Conservation (phyloP, 2,329 filamentous ascomycete species). For the Xylaria digitata region DNA sequence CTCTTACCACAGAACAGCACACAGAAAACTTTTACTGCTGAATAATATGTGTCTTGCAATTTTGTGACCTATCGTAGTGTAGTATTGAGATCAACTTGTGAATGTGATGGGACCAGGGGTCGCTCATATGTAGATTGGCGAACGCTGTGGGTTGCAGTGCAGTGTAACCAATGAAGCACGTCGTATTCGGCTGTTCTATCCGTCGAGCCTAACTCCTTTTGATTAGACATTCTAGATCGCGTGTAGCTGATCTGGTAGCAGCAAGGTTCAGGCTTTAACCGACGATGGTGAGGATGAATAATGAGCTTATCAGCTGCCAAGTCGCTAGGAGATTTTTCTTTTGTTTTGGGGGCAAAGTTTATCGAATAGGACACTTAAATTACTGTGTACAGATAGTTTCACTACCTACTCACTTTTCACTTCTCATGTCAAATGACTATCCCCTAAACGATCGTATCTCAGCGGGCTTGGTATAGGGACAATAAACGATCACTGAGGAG, state of each 20-base stretch:
- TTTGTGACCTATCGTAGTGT: no score
- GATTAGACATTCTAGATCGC: neutral
- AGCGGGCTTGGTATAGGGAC: neutral
- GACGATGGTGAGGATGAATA: neutral
- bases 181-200: constrained; percentile 10
- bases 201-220: constrained; percentile 1
- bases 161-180: neutral
- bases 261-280: neutral
- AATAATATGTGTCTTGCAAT: no score
- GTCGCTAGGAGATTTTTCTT: neutral
- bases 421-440: neutral
- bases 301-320: neutral
- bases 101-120: no score
- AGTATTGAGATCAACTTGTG: no score
- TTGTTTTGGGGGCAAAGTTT: neutral
- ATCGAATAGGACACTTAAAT: no score
- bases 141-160: neutral
- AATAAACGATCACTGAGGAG: neutral
- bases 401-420: neutral
- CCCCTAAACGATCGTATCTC: neutral
- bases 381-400: no score
- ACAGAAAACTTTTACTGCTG: no score
- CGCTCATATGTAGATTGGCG: constrained; percentile 12
- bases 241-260: neutral
- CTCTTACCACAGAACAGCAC: no score